Evolutionary conservation across 2,329 filamentous ascomycete genomes (phyloP).

Genomic region (Pezicula carpinea): DNA sequence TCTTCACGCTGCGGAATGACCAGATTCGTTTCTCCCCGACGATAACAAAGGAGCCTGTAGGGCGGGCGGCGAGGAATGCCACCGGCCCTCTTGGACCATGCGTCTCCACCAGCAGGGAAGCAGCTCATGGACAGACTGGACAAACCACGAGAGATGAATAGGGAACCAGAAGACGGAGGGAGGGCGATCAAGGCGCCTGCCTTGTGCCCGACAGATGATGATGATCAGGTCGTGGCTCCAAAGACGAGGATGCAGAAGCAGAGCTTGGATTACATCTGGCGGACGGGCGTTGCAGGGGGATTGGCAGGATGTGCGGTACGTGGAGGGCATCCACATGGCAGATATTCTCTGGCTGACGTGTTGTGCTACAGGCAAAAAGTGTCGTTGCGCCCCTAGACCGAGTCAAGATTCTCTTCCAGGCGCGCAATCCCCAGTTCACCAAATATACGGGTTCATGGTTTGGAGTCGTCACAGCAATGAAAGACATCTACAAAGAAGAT

Average conservation of each 20-base stretch:
- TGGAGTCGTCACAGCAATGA: slow-evolving; percentile 76
- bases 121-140: slow-evolving; percentile 36
- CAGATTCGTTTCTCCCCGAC: slow-evolving; percentile 1
- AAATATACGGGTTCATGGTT: slow-evolving; percentile 90
- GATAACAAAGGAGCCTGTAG: slow-evolving; percentile 17
- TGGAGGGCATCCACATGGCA: neutral
- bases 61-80: slow-evolving; percentile 44
- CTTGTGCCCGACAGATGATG: slow-evolving; percentile 47
- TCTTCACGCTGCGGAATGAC: slow-evolving; percentile 11
- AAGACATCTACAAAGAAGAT: slow-evolving; percentile 73
- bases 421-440: slow-evolving; percentile 86
- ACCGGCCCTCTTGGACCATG: slow-evolving; percentile 52
- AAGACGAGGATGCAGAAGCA: slow-evolving; percentile 52
- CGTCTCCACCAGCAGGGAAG: slow-evolving; percentile 42
- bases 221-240: slow-evolving; percentile 45
- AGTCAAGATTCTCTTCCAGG: slow-evolving; percentile 98
- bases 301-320: slow-evolving; percentile 85
- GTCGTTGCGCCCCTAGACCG: slow-evolving; percentile 92
- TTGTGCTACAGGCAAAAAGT: slow-evolving; percentile 72
- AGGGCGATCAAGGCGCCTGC: slow-evolving; percentile 29
- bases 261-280: slow-evolving; percentile 77
- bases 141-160: slow-evolving; percentile 34
- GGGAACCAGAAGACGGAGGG: slow-evolving; percentile 6
- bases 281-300: slow-evolving; percentile 82
- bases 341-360: slow-evolving; percentile 6